Evolutionary conservation across 2,329 filamentous ascomycete genomes (phyloP).

Genomic region (Emergomyces africanus): DNA sequence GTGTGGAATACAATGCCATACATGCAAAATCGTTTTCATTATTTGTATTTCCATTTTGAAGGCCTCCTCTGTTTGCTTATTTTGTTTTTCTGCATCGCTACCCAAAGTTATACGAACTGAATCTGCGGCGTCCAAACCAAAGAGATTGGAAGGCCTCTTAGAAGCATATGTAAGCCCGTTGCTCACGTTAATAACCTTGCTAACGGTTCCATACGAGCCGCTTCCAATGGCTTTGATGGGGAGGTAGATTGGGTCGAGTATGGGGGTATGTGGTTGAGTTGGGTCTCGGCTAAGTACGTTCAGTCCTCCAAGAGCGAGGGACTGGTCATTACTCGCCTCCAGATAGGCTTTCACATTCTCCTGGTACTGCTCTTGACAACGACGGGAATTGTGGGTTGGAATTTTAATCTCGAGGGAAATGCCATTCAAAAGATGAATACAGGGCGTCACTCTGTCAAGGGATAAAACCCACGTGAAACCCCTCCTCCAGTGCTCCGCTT

Average conservation of each 20-base stretch:
- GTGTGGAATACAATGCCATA: background rate
- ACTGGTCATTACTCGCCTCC: background rate
- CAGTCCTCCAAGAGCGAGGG: background rate
- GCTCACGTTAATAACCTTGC: constrained; percentile 5
- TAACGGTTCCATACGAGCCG: constrained; percentile 6
- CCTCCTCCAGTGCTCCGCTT: constrained; percentile 1
- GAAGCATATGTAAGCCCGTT: constrained; percentile 7
- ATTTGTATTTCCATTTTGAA: constrained; percentile 7
- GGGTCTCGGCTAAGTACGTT: background rate
- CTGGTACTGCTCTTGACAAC: constrained; percentile 5
- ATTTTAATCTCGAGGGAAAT: background rate
- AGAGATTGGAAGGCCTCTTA: constrained; percentile 2
- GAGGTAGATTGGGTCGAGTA: constrained; percentile 7
- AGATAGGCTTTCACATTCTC: constrained; percentile 3
- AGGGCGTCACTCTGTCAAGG: background rate
- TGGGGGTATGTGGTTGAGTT: constrained; percentile 1
- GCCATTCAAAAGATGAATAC: constrained; percentile 4
- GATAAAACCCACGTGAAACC: constrained; percentile 9
- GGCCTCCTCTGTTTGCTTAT: background rate
- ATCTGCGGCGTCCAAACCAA: background rate
- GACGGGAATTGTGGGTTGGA: constrained; percentile 1
- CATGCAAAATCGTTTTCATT: constrained; percentile 8
- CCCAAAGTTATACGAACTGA: no score
- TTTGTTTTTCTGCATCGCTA: background rate
- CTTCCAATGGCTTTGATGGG: background rate